These are phyloP conservation scores for Mycena haematopus DNA, from an alignment of 768 basidiomycete genomes.

Conservation along the genomic window DNA sequence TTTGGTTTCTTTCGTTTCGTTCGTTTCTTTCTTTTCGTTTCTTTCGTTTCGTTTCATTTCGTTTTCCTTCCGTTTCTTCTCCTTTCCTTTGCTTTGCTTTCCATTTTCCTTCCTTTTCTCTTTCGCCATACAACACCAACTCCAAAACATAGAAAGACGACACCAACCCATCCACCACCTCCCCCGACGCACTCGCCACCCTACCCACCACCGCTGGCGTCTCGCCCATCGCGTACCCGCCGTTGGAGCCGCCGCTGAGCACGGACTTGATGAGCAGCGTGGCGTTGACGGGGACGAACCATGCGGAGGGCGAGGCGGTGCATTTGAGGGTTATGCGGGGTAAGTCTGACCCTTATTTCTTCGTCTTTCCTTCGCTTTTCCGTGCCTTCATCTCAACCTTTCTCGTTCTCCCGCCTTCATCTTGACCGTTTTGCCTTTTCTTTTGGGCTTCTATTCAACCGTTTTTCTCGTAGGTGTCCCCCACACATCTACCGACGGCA, in stretches of 20 bases:
- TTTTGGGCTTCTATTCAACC: too few relatives aligned
- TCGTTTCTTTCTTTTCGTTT: too few relatives aligned
- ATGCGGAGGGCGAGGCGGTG: constrained; percentile 94
- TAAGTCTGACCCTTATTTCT: not conserved
- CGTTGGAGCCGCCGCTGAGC: constrained; percentile 86
- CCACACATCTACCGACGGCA: not conserved
- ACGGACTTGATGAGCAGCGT: constrained; percentile 94
- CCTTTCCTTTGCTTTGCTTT: too few relatives aligned
- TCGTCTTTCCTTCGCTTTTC: too few relatives aligned
- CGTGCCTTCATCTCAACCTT: too few relatives aligned
- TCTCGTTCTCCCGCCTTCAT: too few relatives aligned
- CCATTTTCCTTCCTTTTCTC: not conserved
- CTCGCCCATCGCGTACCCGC: constrained; percentile 82
- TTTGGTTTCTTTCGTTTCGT: not conserved
- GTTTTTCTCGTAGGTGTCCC: not conserved
- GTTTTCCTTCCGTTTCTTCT: too few relatives aligned
- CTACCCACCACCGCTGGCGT: constrained; percentile 59
- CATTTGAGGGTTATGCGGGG: constrained; percentile 73
- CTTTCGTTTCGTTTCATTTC: too few relatives aligned
- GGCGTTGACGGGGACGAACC: constrained; percentile 91
- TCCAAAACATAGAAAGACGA: too few relatives aligned
- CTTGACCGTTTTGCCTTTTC: too few relatives aligned
- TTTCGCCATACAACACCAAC: too few relatives aligned
- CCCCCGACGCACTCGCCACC: constrained; percentile 74
- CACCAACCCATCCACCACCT: constrained; percentile 32